These are phyloP conservation scores for Hyaloscypha bicolor DNA, from an alignment of 495 filamentous ascomycete species.

Conservation along the genomic window DNA sequence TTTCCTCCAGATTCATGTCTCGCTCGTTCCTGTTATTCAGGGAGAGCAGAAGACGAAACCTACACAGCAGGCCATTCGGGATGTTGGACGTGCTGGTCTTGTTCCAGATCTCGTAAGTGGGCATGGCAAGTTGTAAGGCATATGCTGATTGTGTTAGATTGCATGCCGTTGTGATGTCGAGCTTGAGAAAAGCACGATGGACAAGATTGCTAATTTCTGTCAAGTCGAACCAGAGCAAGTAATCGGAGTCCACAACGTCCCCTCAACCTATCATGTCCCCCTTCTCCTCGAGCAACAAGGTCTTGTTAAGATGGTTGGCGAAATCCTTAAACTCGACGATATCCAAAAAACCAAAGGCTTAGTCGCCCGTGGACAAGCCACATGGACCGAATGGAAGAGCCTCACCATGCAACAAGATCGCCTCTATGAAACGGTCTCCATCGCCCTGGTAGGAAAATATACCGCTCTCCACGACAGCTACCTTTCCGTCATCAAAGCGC, in stretches of 20 bases:
- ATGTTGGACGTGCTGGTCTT: slow-evolving; percentile 56
- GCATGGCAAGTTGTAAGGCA: background rate
- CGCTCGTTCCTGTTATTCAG: slow-evolving; percentile 69
- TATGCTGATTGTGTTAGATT: slow-evolving; percentile 52
- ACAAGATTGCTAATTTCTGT: slow-evolving; percentile 88
- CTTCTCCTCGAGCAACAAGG: slow-evolving; percentile 82
- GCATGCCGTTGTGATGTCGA: slow-evolving; percentile 81
- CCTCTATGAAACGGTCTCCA: slow-evolving; percentile 68
- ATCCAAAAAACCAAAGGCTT: slow-evolving; percentile 48
- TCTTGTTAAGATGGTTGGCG: slow-evolving; percentile 62
- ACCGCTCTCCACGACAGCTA: slow-evolving; percentile 79
- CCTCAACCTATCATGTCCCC: slow-evolving; percentile 89
- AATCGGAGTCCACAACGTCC: slow-evolving; percentile 81
- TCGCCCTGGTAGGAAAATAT: slow-evolving; percentile 94
- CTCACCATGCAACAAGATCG: slow-evolving; percentile 64
- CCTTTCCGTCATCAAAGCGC: slow-evolving; percentile 74
- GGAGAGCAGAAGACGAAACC: slow-evolving; percentile 98
- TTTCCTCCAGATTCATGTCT: slow-evolving; percentile 86
- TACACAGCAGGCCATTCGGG: slow-evolving; percentile 85
- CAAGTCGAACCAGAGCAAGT: slow-evolving; percentile 82
- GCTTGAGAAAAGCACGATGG: slow-evolving; percentile 71
- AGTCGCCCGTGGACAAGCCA: slow-evolving; percentile 57
- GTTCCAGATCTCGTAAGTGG: slow-evolving; percentile 74
- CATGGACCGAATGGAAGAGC: slow-evolving; percentile 75
- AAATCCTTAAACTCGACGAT: slow-evolving; percentile 61